phyloP scores from a whole-genome alignment of 305 asterid species.

The Fraxinus ornus region DNA sequence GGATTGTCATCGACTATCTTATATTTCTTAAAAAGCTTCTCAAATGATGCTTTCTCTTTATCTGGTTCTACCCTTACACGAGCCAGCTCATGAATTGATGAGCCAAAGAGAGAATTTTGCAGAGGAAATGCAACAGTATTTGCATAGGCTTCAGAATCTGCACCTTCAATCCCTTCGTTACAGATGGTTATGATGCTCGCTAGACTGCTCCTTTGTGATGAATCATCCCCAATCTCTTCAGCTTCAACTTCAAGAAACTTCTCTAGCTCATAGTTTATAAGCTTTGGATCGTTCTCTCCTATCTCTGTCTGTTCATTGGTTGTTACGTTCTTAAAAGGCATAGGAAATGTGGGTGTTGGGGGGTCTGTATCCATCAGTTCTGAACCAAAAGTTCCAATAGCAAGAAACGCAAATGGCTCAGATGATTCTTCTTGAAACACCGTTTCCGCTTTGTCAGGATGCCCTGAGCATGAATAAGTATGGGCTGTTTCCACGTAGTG shows the following conservation, averaged over 20 bases:
- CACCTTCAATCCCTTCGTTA: slow-evolving; percentile 42
- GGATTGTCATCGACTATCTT: slow-evolving; percentile 27
- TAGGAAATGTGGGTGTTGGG: slow-evolving; percentile 35
- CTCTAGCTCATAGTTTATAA: slow-evolving; percentile 64
- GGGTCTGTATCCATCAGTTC: slow-evolving; percentile 26
- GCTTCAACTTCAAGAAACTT: slow-evolving; percentile 64
- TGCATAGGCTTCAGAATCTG: slow-evolving; percentile 37
- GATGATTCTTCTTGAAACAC: slow-evolving; percentile 21
- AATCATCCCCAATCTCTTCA: slow-evolving; percentile 43
- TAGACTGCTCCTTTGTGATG: slow-evolving; percentile 55
- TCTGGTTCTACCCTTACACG: slow-evolving; percentile 32
- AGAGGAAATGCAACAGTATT: slow-evolving; percentile 52
- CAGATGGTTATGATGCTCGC: slow-evolving; percentile 55
- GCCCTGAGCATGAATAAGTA: not conserved
- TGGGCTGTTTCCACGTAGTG: slow-evolving; percentile 38
- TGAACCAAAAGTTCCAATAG: slow-evolving; percentile 46
- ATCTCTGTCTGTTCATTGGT: slow-evolving; percentile 36
- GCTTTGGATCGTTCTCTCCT: slow-evolving; percentile 53
- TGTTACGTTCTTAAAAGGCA: slow-evolving; percentile 12
- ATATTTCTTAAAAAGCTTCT: slow-evolving; percentile 49
- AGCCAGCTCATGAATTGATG: slow-evolving; percentile 40
- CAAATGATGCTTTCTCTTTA: slow-evolving; percentile 60
- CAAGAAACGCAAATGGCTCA: slow-evolving; percentile 36
- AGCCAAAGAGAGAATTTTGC: slow-evolving; percentile 62
- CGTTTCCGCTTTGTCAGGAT: slow-evolving; percentile 10